phyloP scores from a whole-genome alignment of 2,329 filamentous ascomycete species.

The Curvularia hawaiiensis region DNA sequence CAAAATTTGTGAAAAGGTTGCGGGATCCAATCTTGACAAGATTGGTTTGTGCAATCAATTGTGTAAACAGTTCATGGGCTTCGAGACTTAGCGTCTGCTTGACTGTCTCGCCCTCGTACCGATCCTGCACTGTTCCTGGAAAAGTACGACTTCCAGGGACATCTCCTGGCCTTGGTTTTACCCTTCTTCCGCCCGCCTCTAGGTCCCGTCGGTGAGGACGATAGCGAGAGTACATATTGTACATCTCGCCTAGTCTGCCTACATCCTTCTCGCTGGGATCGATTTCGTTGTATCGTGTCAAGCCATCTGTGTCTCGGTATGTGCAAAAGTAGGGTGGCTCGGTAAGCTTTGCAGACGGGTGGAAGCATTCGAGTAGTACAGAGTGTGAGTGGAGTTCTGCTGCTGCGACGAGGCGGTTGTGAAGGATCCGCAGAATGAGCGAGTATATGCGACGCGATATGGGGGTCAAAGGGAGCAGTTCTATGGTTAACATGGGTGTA shows the following conservation, averaged over 20 bases:
- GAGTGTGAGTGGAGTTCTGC: slow-evolving; percentile 65
- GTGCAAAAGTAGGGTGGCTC: slow-evolving; percentile 73
- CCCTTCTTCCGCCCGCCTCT: slow-evolving; percentile 45
- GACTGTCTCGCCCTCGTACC: slow-evolving; percentile 52
- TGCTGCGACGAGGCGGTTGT: slow-evolving; percentile 66
- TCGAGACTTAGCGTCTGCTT: slow-evolving; percentile 69
- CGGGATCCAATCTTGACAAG: slow-evolving; percentile 69
- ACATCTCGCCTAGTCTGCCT: slow-evolving; percentile 55
- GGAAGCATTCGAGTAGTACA: slow-evolving; percentile 79
- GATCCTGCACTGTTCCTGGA: slow-evolving; percentile 34
- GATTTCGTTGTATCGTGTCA: slow-evolving; percentile 53
- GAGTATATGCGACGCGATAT: slow-evolving; percentile 68
- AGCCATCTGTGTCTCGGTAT: slow-evolving; percentile 67
- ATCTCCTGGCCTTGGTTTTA: slow-evolving; percentile 52
- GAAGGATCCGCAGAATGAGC: slow-evolving; percentile 66
- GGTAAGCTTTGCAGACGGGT: slow-evolving; percentile 70
- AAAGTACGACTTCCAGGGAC: slow-evolving; percentile 53
- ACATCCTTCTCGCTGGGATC: slow-evolving; percentile 34
- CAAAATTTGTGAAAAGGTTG: slow-evolving; percentile 65
- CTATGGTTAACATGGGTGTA: slow-evolving; percentile 47
- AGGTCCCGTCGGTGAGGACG: slow-evolving; percentile 65
- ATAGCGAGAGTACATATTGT: slow-evolving; percentile 71
- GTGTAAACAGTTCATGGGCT: slow-evolving; percentile 72
- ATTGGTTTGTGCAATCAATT: slow-evolving; percentile 71
- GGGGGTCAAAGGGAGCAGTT: slow-evolving; percentile 59